Percentiles rank a stretch among this genome's conserved stretches.
phyloP scores from a whole-genome alignment of 345 rosid genomes.

The Rhodamnia argentea region DNA sequence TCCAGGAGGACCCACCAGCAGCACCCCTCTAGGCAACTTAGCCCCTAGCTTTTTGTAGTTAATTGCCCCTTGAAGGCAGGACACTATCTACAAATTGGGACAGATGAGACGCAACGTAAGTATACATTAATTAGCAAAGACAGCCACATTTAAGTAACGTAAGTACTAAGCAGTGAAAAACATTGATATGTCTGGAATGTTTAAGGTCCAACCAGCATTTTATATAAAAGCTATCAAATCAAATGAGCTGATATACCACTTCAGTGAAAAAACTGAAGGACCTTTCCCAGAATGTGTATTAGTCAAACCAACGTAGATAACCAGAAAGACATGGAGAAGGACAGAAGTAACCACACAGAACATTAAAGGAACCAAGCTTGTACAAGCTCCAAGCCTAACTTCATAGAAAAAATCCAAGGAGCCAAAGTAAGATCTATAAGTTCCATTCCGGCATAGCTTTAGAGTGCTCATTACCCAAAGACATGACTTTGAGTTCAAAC shows the following conservation, averaged over 20 bases:
- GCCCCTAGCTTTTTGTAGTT: slow-evolving; percentile 84
- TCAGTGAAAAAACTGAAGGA: not conserved
- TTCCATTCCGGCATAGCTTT: not conserved
- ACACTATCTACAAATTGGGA: slow-evolving; percentile 53
- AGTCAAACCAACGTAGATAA: not conserved
- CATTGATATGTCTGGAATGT: not conserved
- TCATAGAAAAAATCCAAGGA: not conserved
- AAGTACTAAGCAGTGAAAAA: not conserved
- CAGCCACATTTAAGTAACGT: not conserved
- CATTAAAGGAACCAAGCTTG: not conserved
- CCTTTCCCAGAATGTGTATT: not conserved
- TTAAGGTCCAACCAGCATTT: not conserved
- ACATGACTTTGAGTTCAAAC: not conserved
- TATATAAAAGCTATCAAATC: not conserved
- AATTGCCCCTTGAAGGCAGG: slow-evolving; percentile 89
- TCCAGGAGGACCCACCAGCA: slow-evolving; percentile 95
- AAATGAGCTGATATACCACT: not conserved
- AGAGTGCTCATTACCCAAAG: not conserved
- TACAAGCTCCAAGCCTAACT: not conserved
- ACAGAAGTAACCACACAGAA: not conserved
- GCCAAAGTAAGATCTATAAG: not conserved
- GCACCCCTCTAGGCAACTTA: slow-evolving; percentile 79
- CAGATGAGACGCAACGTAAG: not conserved
- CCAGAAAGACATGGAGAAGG: not conserved
- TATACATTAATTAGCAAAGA: not conserved